A percentile compares a stretch with the other conserved stretches of the same genome.
phyloP scores from a whole-genome alignment of 179 eudicot genomes.

The Drosera spatulata region DNA sequence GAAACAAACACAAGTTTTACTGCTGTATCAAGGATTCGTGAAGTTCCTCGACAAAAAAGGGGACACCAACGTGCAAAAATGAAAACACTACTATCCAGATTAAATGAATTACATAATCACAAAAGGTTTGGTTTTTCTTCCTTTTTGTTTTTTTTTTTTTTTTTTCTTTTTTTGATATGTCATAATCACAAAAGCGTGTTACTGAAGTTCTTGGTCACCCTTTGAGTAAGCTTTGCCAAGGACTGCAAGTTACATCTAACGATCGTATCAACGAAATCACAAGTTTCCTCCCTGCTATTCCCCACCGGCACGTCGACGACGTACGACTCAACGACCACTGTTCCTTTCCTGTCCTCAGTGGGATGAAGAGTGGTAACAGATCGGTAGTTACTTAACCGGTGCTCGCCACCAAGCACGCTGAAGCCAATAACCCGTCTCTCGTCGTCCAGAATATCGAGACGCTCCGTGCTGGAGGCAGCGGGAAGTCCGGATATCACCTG shows the following conservation, averaged over 20 bases:
- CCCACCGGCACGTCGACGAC: conserved; percentile 9
- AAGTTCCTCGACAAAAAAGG: too few species aligned
- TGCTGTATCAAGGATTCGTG: too few species aligned
- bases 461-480: conserved; percentile 8
- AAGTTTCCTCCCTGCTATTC: conserved; percentile 9
- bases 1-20: too few species aligned
- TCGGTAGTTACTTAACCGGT: conserved; percentile 7
- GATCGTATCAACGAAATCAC: conserved; percentile 8
- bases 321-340: conserved; percentile 9
- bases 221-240: conserved; percentile 4
- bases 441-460: conserved; percentile 9
- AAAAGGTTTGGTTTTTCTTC: too few species aligned
- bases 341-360: neutral
- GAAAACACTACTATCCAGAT: too few species aligned
- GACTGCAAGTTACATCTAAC: conserved; percentile 8
- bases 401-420: conserved; percentile 7
- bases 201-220: neutral
- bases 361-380: conserved; percentile 7
- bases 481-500: conserved; percentile 9
- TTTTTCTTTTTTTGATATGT: too few species aligned
- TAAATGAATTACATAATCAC: too few species aligned
- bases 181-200: too few species aligned
- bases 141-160: too few species aligned
- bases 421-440: conserved; percentile 6
- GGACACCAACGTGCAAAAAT: too few species aligned